Base-by-base conservation (phyloP, 2,329 filamentous ascomycete genomes). In the Venturia asperata region DNA sequence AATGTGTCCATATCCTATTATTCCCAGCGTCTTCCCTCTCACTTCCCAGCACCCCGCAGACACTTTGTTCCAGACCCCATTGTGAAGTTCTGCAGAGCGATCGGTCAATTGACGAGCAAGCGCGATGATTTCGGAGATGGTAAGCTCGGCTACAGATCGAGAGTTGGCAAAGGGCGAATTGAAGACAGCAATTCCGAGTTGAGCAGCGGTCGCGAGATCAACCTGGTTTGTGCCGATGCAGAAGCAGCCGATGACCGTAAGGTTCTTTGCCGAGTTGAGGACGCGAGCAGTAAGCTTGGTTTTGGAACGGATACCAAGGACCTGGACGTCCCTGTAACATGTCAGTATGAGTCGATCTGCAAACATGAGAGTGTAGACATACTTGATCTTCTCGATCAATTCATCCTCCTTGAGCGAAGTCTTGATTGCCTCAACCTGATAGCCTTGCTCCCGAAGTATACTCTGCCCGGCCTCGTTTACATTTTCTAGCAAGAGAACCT, bases 161-260 rank as follows among this genome's bases (percentile, higher is more conserved):
- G 93, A 97, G 80, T 99, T 99, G 79, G 90, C 92, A 79, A 99
- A 99, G 1, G 94, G 94, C 58, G 94, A 97, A 80, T 99, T 99
- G 86, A 99, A 99, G 69, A 99, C 94, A 43, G 92, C 92, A 75
- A 97, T 96, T 70, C 94, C 92, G 74, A 90, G 86, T 70, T 84
- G 83, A 61, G 91, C 91, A 39, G 92, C 91, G 74, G 86, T 93
- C 67, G 91, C 84, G 67, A 96, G 85, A 75, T 96, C 88, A 69
- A 96, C 92, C 77, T 96, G 92, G 80, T 96, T 97, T 66, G 94
- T 99, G 69, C 94, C 94, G 72, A 99, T 99, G 77, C 94, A 99
- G 84, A 99, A 99, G 81, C 94, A 99, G 67, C 94, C 94, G 71
- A 97, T 86, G 68, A 97, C 94, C 66, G 97, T 89, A 64, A 99